Conservation (phyloP, 176 grass and related monocot species). For the Thalia dealbata region DNA sequence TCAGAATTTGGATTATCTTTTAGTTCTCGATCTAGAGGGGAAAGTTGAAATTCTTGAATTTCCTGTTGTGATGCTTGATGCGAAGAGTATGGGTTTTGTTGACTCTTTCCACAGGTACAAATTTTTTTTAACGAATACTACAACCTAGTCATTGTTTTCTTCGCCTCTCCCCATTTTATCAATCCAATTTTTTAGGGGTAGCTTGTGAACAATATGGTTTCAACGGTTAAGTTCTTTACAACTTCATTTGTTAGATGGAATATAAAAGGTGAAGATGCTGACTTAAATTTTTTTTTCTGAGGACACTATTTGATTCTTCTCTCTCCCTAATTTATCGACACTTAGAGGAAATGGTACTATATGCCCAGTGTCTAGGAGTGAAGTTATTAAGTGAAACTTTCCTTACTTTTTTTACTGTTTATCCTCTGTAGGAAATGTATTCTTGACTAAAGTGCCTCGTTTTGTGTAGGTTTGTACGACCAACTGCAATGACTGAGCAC, state of each 20-base stretch:
- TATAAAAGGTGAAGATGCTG: too few species aligned
- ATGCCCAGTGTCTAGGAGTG: too few species aligned
- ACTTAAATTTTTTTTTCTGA: too few species aligned
- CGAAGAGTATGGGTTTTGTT: constrained; percentile 53
- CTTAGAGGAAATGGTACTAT: too few species aligned
- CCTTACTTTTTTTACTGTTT: too few species aligned
- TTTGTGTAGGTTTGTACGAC: constrained; percentile 60
- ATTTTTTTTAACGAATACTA: constrained; percentile 7
- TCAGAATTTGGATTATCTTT: constrained; percentile 75
- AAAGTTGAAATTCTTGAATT: constrained; percentile 97
- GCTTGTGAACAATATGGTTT: not conserved
- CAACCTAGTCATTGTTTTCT: not conserved
- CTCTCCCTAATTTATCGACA: too few species aligned
- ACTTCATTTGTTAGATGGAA: too few species aligned
- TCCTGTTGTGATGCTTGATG: constrained; percentile 77
- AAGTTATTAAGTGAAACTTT: too few species aligned
- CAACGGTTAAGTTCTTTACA: not conserved
- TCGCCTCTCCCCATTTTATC: not conserved
- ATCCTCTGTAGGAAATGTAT: too few species aligned
- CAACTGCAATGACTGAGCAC: constrained; percentile 58
- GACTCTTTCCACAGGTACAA: constrained; percentile 85
- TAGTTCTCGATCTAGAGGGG: constrained; percentile 88
- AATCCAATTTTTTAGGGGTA: not conserved
- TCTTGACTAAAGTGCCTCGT: not conserved
- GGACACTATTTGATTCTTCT: too few species aligned